Evolutionary conservation across 2,329 filamentous ascomycete species (phyloP).

Genomic region (Monosporascus sp.): DNA sequence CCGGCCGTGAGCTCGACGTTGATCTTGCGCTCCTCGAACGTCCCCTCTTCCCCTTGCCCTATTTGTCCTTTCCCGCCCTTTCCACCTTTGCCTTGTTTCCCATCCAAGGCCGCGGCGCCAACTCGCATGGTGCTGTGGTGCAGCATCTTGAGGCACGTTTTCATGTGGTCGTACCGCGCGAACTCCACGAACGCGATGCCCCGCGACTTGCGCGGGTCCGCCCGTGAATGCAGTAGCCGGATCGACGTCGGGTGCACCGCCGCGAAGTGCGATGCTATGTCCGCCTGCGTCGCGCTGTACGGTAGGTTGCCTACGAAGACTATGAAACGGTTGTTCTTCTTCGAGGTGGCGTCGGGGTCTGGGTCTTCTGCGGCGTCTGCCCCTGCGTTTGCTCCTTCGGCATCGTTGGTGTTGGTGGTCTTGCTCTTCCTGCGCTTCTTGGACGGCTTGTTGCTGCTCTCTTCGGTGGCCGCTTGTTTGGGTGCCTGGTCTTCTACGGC

Average conservation of each 20-base stretch:
- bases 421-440: slow-evolving; percentile 28
- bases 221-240: slow-evolving; percentile 67
- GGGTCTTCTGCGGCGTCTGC: slow-evolving; percentile 10
- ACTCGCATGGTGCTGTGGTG: slow-evolving; percentile 70
- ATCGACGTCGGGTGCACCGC: slow-evolving; percentile 65
- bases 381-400: slow-evolving; percentile 11
- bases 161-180: slow-evolving; percentile 78
- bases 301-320: slow-evolving; percentile 89
- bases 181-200: slow-evolving; percentile 90
- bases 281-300: slow-evolving; percentile 67
- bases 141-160: slow-evolving; percentile 84
- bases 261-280: slow-evolving; percentile 71
- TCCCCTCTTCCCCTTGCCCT: slow-evolving; percentile 36
- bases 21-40: slow-evolving; percentile 62
- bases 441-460: slow-evolving; percentile 13
- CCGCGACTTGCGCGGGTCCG: slow-evolving; percentile 57
- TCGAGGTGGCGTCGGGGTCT: slow-evolving; percentile 1
- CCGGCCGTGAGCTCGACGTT: slow-evolving; percentile 93
- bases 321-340: slow-evolving; percentile 59
- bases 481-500: slow-evolving; percentile 18
- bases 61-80: slow-evolving; percentile 5
- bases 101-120: too few species aligned
- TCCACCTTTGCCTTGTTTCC: too few species aligned
- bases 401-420: slow-evolving; percentile 1
- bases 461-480: slow-evolving; percentile 5